Conservation (phyloP, 768 basidiomycete genomes). For the Mycena epipterygia region DNA sequence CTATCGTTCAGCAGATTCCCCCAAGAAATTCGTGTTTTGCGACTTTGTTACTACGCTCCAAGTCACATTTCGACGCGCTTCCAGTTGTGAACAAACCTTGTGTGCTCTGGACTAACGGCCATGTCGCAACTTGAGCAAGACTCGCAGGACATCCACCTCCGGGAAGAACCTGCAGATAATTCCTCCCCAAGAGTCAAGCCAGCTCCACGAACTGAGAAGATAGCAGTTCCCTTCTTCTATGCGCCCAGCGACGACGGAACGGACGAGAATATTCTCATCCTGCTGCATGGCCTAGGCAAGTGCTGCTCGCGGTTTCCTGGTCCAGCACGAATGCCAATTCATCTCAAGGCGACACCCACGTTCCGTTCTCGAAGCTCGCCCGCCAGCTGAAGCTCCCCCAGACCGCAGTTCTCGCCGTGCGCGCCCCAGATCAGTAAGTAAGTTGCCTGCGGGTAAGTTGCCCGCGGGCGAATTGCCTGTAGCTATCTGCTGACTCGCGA, state of each 20-base stretch:
- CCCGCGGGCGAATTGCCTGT: no score
- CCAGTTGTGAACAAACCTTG: no score
- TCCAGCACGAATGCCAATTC: slow-evolving; percentile 5
- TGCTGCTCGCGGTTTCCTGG: slow-evolving; percentile 16
- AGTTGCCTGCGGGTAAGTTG: slow-evolving; percentile 1
- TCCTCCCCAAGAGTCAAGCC: slow-evolving; percentile 62
- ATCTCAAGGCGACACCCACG: slow-evolving; percentile 82
- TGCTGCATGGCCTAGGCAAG: slow-evolving; percentile 90
- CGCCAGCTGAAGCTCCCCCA: slow-evolving; percentile 86
- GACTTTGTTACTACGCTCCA: no score
- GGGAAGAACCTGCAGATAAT: slow-evolving; percentile 13
- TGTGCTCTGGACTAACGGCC: no score
- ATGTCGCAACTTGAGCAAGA: no score
- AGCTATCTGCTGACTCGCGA: slow-evolving; percentile 13
- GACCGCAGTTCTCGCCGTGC: slow-evolving; percentile 86
- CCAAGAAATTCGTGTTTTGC: no score
- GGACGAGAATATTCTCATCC: slow-evolving; percentile 87
- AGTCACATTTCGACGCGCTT: no score
- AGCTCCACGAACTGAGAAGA: slow-evolving; percentile 57
- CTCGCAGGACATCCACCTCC: slow-evolving; percentile 23
- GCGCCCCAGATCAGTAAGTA: slow-evolving; percentile 79
- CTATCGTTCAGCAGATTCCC: no score
- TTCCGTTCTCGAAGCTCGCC: slow-evolving; percentile 83
- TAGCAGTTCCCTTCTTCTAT: slow-evolving; percentile 76
- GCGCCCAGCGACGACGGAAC: slow-evolving; percentile 83